Evolutionary conservation across 1,139 yeast genomes (phyloP).

Genomic region (Debaryomycetaceae sp.): DNA sequence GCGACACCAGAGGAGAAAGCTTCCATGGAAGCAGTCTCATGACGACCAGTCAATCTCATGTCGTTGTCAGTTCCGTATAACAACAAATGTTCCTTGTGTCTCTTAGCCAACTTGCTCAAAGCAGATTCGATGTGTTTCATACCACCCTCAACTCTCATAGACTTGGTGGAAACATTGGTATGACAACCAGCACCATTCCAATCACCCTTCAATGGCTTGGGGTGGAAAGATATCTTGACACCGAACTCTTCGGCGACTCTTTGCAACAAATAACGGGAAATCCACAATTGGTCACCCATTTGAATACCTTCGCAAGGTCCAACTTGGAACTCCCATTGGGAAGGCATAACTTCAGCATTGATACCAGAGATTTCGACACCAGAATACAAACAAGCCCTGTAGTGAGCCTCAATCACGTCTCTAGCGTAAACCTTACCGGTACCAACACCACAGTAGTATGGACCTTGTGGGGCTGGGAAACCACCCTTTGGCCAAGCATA

Average conservation of each 20-base stretch:
- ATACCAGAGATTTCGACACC: slow-evolving; percentile 92
- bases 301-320: slow-evolving; percentile 95
- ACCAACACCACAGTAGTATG: slow-evolving; percentile 99
- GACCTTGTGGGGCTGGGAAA: slow-evolving; percentile 99
- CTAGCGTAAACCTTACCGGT: slow-evolving; percentile 97
- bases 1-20: slow-evolving; percentile 96
- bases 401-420: slow-evolving; percentile 98
- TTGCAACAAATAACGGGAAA: slow-evolving; percentile 87
- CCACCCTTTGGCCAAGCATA: slow-evolving; percentile 99
- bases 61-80: slow-evolving; percentile 95
- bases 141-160: slow-evolving; percentile 94
- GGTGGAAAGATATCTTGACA: slow-evolving; percentile 97
- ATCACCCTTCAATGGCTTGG: slow-evolving; percentile 97
- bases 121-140: slow-evolving; percentile 92
- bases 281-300: slow-evolving; percentile 98
- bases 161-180: slow-evolving; percentile 92
- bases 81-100: slow-evolving; percentile 95
- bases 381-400: slow-evolving; percentile 94
- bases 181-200: slow-evolving; percentile 99
- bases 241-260: slow-evolving; percentile 99
- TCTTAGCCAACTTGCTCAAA: slow-evolving; percentile 87
- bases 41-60: slow-evolving; percentile 93
- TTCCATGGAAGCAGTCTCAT: slow-evolving; percentile 95
- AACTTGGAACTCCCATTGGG: slow-evolving; percentile 99
- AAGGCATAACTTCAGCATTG: slow-evolving; percentile 99